Evolutionary conservation across 2,329 filamentous ascomycete species (phyloP).

Genomic region (Penicillium decumbens): DNA sequence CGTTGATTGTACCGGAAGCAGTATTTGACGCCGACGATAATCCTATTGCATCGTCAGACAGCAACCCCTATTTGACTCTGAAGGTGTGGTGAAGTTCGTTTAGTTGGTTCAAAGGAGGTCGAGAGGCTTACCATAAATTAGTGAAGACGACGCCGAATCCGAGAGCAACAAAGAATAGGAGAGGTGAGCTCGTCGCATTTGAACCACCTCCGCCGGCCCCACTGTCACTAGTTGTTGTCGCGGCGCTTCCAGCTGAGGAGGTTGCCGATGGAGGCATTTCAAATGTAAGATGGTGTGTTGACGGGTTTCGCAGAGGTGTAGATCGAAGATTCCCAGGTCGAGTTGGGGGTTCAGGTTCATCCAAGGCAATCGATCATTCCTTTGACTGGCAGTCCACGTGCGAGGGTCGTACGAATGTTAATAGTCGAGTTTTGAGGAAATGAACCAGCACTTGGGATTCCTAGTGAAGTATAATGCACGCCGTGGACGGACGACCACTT

Average conservation of each 20-base stretch:
- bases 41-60: slow-evolving; percentile 57
- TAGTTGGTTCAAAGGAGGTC: no score
- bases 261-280: slow-evolving; percentile 30
- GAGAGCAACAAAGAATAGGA: slow-evolving; percentile 89
- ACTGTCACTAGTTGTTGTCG: slow-evolving; percentile 26
- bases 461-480: slow-evolving; percentile 3
- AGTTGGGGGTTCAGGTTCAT: neutral
- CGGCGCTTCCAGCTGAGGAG: slow-evolving; percentile 24
- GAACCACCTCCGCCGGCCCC: slow-evolving; percentile 31
- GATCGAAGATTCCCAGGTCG: neutral
- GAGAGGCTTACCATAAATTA: slow-evolving; percentile 76
- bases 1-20: slow-evolving; percentile 98
- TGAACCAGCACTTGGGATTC: slow-evolving; percentile 1
- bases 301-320: slow-evolving; percentile 1
- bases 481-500: slow-evolving; percentile 4
- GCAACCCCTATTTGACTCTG: neutral
- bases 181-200: slow-evolving; percentile 62
- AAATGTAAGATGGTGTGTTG: neutral
- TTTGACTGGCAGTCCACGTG: neutral
- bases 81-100: neutral
- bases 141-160: slow-evolving; percentile 98
- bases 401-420: neutral
- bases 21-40: slow-evolving; percentile 98
- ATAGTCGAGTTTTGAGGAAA: neutral
- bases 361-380: slow-evolving; percentile 3